These are phyloP conservation scores for Candida methanosorbosa DNA, from an alignment of 805 yeast species.

Conservation along the genomic window DNA sequence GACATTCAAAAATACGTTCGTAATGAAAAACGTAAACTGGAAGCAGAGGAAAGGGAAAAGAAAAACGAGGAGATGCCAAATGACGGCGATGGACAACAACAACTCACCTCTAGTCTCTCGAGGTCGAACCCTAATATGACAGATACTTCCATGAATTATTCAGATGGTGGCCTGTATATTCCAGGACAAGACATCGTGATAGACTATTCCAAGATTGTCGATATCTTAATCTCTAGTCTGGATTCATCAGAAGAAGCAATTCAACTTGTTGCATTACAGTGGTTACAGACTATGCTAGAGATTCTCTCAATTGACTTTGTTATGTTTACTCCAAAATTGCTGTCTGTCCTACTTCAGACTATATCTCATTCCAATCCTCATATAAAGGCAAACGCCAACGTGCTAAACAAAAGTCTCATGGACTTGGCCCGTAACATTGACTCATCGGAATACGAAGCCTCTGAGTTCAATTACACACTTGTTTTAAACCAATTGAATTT, in stretches of 20 bases:
- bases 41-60: not conserved
- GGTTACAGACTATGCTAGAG: slow-evolving; percentile 70
- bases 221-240: slow-evolving; percentile 72
- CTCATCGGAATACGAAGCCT: slow-evolving; percentile 27
- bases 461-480: slow-evolving; percentile 38
- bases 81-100: not conserved
- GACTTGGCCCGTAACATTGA: slow-evolving; percentile 35
- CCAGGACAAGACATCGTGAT: slow-evolving; percentile 78
- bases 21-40: slow-evolving; percentile 21
- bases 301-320: slow-evolving; percentile 72
- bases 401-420: slow-evolving; percentile 49
- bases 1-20: slow-evolving; percentile 49
- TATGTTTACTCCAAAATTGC: slow-evolving; percentile 64
- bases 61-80: too few species aligned
- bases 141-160: slow-evolving; percentile 10
- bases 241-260: slow-evolving; percentile 69
- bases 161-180: slow-evolving; percentile 48
- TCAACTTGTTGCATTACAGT: slow-evolving; percentile 68
- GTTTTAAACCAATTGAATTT: slow-evolving; percentile 64
- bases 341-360: slow-evolving; percentile 58
- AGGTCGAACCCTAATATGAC: too few species aligned
- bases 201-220: slow-evolving; percentile 73
- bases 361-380: slow-evolving; percentile 45
- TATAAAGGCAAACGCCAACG: slow-evolving; percentile 44
- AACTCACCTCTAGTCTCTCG: slow-evolving; percentile 1